A percentile compares a stretch with the other conserved stretches of the same genome.
phyloP scores from a whole-genome alignment of 805 yeast genomes.

The Diddensiella transvaalensis region DNA sequence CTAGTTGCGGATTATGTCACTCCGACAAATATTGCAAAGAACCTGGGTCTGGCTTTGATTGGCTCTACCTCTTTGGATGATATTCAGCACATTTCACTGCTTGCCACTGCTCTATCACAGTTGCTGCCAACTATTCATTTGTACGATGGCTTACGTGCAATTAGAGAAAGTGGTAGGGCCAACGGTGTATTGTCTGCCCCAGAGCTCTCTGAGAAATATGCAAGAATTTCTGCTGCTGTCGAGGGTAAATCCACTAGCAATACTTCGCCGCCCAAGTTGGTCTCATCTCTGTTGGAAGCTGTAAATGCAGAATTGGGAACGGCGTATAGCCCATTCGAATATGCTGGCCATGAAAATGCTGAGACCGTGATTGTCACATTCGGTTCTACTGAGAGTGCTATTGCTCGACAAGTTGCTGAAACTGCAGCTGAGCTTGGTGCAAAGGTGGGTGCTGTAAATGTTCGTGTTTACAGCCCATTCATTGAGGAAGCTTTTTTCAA shows the following conservation, averaged over 20 bases:
- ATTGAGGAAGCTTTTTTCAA: constrained; percentile 56
- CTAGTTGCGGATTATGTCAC: constrained; percentile 62
- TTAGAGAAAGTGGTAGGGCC: constrained; percentile 43
- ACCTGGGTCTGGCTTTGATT: constrained; percentile 62
- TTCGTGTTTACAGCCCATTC: constrained; percentile 80
- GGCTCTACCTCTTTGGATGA: constrained; percentile 62
- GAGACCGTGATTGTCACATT: constrained; percentile 77
- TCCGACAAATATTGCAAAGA: constrained; percentile 59
- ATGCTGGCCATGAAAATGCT: constrained; percentile 59
- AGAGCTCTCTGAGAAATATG: constrained; percentile 18
- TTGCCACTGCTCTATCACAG: constrained; percentile 61
- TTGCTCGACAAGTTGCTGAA: constrained; percentile 46
- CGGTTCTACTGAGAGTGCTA: constrained; percentile 64
- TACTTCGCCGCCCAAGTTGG: constrained; percentile 8
- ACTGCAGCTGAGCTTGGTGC: constrained; percentile 34
- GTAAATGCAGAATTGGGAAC: constrained; percentile 57
- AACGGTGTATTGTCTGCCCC: constrained; percentile 37
- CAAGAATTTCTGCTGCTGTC: background rate
- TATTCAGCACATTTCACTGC: constrained; percentile 61
- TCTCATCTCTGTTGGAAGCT: constrained; percentile 24
- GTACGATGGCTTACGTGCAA: constrained; percentile 73
- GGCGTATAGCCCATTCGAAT: constrained; percentile 60
- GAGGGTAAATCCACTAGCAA: too few relatives aligned
- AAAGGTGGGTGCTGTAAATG: constrained; percentile 62
- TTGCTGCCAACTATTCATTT: constrained; percentile 62